Evolutionary conservation across 2,329 filamentous ascomycete genomes (phyloP).

Genomic region (Graphium sp.): DNA sequence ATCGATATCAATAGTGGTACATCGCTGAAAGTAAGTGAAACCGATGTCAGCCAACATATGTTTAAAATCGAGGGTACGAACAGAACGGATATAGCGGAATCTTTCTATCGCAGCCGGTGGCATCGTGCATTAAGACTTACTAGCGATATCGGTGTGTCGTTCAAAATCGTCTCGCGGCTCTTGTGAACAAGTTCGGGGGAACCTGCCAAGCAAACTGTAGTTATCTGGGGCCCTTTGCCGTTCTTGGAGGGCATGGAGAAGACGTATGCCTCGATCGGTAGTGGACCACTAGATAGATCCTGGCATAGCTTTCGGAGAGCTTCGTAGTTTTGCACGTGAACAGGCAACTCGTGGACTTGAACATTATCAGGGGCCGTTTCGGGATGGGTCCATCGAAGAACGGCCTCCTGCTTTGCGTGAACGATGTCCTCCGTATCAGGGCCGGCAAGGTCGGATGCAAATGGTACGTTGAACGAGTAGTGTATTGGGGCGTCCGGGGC

Average conservation of each 20-base stretch:
- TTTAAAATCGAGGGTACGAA: too few species aligned
- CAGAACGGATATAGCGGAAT: too few species aligned
- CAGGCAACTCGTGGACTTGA: slow-evolving; percentile 76
- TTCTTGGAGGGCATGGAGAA: slow-evolving; percentile 66
- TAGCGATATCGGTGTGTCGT: slow-evolving; percentile 81
- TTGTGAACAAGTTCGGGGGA: slow-evolving; percentile 76
- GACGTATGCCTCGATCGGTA: slow-evolving; percentile 71
- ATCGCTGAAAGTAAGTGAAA: slow-evolving; percentile 42
- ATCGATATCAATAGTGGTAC: slow-evolving; percentile 85
- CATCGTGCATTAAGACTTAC: too few species aligned
- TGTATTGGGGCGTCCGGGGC: slow-evolving; percentile 66
- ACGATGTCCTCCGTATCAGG: slow-evolving; percentile 91
- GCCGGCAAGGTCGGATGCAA: slow-evolving; percentile 79
- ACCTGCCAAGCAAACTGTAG: slow-evolving; percentile 82
- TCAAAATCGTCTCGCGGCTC: slow-evolving; percentile 77
- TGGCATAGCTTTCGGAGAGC: slow-evolving; percentile 65
- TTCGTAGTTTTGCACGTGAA: slow-evolving; percentile 75
- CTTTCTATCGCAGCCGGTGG: too few species aligned
- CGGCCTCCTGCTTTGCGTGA: slow-evolving; percentile 75
- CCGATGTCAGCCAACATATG: not conserved
- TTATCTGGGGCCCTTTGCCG: slow-evolving; percentile 49
- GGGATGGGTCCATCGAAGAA: slow-evolving; percentile 86
- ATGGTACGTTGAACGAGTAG: slow-evolving; percentile 94
- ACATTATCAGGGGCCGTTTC: slow-evolving; percentile 72
- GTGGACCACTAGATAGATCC: slow-evolving; percentile 53